Conservation (phyloP, 139 green algal species). For the Closterium sp. region DNA sequence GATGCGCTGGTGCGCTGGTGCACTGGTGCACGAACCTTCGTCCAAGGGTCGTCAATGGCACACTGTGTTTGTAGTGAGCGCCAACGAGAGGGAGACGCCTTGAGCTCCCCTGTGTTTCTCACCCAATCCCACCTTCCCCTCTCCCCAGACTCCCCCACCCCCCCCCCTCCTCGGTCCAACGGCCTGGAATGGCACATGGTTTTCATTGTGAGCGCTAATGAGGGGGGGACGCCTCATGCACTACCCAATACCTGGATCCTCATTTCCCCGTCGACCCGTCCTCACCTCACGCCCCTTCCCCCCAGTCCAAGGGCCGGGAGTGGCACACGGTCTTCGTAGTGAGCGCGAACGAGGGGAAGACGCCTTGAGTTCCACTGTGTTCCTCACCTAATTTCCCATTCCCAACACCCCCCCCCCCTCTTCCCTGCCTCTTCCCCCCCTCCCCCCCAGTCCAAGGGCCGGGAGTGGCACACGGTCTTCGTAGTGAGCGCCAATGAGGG, state of each 20-base stretch:
- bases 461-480: constrained; percentile 17
- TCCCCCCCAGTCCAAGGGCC: not conserved
- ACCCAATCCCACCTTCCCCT: not conserved
- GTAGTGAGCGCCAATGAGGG: not conserved
- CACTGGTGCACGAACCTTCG: no score
- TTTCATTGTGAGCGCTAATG: not conserved
- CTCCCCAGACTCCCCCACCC: not conserved
- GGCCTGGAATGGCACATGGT: constrained; percentile 7
- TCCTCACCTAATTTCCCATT: no score
- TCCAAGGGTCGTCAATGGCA: not conserved
- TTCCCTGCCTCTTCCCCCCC: not conserved
- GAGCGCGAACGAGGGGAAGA: not conserved
- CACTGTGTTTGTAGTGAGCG: not conserved
- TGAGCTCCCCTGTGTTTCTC: not conserved
- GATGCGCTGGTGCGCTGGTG: no score
- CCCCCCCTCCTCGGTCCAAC: not conserved
- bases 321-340: constrained; percentile 1
- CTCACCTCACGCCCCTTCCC: not conserved
- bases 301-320: constrained; percentile 13
- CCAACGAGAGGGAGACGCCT: constrained; percentile 1
- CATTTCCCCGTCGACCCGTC: not conserved
- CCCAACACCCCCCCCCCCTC: not conserved
- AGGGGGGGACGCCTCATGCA: no score
- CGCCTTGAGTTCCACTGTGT: not conserved
- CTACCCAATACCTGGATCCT: no score